Base-by-base conservation (phyloP, 805 yeast genomes). In the Monosporozyma aquatica region DNA sequence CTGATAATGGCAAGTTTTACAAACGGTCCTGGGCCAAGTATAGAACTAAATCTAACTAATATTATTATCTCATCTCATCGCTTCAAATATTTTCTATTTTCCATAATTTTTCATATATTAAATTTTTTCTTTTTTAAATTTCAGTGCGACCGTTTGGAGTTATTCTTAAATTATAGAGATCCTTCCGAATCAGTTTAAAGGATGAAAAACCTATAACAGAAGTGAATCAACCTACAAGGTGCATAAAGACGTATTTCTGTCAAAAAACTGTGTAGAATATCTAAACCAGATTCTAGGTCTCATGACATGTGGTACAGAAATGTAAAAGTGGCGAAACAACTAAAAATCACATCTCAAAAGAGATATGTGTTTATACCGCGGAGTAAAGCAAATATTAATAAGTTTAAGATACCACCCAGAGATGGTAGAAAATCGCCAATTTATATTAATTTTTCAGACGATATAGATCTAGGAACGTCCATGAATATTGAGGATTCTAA, bases 41-140 rank as follows among this genome's bases (percentile, higher is more conserved):
- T n/a, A n/a, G n/a, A n/a, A n/a, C n/a, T n/a, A n/a, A n/a, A n/a
- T 28, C 3, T 28, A 29, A 29, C 13, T 29, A 18, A 18, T 18
- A 21, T 40, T 27, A 44, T 45, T 45, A 47, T 42, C 51, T 45
- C 51, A 47, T 46, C 47, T 35, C 46, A 36, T 40, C 43, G 36
- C 33, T 13, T 27, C 6, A 22, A 41, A 18, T 21, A 32, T 9
- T 32, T 23, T 23, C 25, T 6, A 23, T 23, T 6, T 23, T 32
- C 22, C 21, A 36, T 27, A 37, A 26, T 26, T 40, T 37, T n/a
- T 24, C 32, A 21, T 34, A 18, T 21, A 34, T 25, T 4, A 22
- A 21, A 36, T 25, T 17, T 15, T 40, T 33, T 21, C n/a, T n/a
- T n/a, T n/a, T n/a, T n/a, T n/a, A n/a, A n/a, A n/a, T n/a, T n/a